Percentiles rank a stretch among this genome's conserved stretches.
Conservation (phyloP, 1,139 yeast genomes). For the Arxiozyma slooffiae region DNA sequence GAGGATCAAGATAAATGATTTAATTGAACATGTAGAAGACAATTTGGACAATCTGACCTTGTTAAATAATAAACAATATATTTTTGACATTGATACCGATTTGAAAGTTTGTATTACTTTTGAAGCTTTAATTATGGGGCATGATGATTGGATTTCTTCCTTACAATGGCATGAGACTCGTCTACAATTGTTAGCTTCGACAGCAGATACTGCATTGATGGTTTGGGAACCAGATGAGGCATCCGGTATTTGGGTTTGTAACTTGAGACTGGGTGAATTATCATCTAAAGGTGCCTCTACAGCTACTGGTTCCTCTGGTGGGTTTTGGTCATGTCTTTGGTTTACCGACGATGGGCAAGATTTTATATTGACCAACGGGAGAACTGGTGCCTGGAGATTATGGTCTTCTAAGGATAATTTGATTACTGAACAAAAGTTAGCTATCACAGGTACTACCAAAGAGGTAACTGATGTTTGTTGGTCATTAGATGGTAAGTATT, state of each 20-base stretch:
- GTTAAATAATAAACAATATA: slow-evolving; percentile 55
- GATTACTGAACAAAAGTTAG: slow-evolving; percentile 47
- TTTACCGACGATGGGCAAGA: slow-evolving; percentile 39
- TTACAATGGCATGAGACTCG: slow-evolving; percentile 68
- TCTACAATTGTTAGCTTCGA: slow-evolving; percentile 63
- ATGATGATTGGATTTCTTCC: slow-evolving; percentile 94
- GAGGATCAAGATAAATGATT: slow-evolving; percentile 54
- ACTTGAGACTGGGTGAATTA: slow-evolving; percentile 75
- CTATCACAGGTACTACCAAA: slow-evolving; percentile 67
- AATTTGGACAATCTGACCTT: slow-evolving; percentile 45
- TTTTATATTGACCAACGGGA: slow-evolving; percentile 69
- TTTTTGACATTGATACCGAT: slow-evolving; percentile 36
- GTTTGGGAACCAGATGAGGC: slow-evolving; percentile 86
- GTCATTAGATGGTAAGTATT: slow-evolving; percentile 58
- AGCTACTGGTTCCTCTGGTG: slow-evolving; percentile 97
- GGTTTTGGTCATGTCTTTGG: slow-evolving; percentile 91
- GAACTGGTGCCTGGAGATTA: slow-evolving; percentile 83
- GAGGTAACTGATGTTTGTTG: slow-evolving; percentile 75
- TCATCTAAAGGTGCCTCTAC: slow-evolving; percentile 95
- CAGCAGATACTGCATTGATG: slow-evolving; percentile 91
- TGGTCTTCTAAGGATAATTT: slow-evolving; percentile 40
- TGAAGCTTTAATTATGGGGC: slow-evolving; percentile 94
- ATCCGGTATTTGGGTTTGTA: slow-evolving; percentile 88
- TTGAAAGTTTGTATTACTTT: slow-evolving; percentile 51
- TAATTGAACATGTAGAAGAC: slow-evolving; percentile 48